Conservation (phyloP, 768 basidiomycete genomes). For the Termitomyces sp. region DNA sequence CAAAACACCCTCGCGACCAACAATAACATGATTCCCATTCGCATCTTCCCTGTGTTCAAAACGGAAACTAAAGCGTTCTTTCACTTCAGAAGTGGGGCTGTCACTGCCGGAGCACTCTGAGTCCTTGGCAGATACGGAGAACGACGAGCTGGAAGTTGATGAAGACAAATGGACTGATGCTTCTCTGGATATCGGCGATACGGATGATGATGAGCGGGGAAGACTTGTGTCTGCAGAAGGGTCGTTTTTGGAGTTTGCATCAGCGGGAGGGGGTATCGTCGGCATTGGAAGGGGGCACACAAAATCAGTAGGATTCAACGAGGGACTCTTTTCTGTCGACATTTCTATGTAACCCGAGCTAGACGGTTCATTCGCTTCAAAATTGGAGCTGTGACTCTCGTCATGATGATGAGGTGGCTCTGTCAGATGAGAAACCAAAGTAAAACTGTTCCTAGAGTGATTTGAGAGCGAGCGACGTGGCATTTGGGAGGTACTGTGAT, state of each 20-base stretch:
- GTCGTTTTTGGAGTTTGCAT: background rate
- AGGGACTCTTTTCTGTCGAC: conserved; percentile 8
- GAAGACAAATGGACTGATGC: background rate
- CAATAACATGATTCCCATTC: conserved; percentile 63
- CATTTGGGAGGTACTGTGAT: background rate
- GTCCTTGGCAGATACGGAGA: conserved; percentile 1
- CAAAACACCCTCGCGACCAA: conserved; percentile 63
- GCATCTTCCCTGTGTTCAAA: conserved; percentile 60
- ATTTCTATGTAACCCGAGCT: background rate
- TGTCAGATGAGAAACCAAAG: background rate
- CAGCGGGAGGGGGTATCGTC: conserved; percentile 8
- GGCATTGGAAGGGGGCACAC: conserved; percentile 34
- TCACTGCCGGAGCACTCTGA: conserved; percentile 8
- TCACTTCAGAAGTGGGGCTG: conserved; percentile 16
- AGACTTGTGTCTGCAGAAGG: no score
- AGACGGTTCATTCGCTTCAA: background rate
- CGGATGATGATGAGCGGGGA: background rate
- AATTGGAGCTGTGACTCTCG: background rate
- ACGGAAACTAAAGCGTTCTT: conserved; percentile 46
- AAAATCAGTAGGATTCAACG: conserved; percentile 36
- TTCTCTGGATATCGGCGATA: background rate
- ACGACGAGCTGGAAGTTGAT: background rate
- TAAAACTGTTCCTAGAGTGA: conserved; percentile 3
- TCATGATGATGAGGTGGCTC: background rate
- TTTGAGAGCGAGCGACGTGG: conserved; percentile 17